Percentiles rank a stretch among this genome's conserved stretches.
These are phyloP conservation scores for Xylariaceae sp. DNA, from an alignment of 2,329 filamentous ascomycete species.

Conservation along the genomic window DNA sequence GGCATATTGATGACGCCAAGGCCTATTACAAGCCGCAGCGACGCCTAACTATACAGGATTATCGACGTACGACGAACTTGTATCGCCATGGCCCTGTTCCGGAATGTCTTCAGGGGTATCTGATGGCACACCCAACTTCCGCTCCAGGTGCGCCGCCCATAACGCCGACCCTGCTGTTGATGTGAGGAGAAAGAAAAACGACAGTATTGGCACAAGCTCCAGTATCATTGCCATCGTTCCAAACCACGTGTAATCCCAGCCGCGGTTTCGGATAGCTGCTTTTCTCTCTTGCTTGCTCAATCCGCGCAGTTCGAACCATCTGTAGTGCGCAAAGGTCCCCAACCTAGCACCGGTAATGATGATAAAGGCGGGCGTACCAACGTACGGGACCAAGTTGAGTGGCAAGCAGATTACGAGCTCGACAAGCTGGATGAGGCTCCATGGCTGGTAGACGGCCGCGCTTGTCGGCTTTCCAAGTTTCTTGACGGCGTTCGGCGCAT, in stretches of 20 bases:
- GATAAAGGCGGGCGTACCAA: constrained; percentile 80
- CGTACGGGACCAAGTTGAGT: constrained; percentile 79
- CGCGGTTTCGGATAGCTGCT: constrained; percentile 58
- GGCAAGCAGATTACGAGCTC: constrained; percentile 76
- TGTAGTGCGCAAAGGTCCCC: constrained; percentile 83
- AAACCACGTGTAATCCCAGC: constrained; percentile 90
- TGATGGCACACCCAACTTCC: constrained; percentile 35
- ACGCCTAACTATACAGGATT: constrained; percentile 29
- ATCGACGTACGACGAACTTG: constrained; percentile 36
- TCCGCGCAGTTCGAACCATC: constrained; percentile 78
- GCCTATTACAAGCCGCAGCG: background rate
- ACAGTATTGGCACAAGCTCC: constrained; percentile 81
- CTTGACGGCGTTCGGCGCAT: constrained; percentile 67
- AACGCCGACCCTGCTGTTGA: constrained; percentile 78
- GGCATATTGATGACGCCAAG: background rate
- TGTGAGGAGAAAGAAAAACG: constrained; percentile 91
- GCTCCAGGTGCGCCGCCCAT: constrained; percentile 77
- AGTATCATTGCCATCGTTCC: constrained; percentile 77
- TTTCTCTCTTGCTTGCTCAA: constrained; percentile 70
- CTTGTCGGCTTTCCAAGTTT: constrained; percentile 77
- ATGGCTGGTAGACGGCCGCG: constrained; percentile 75
- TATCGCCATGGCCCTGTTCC: constrained; percentile 28
- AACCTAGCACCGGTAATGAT: constrained; percentile 80
- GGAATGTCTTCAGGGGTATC: constrained; percentile 11
- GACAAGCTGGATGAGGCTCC: constrained; percentile 82